A percentile compares a stretch with the other conserved stretches of the same genome.
phyloP scores from a whole-genome alignment of 2,329 filamentous ascomycete genomes.

The Aspergillus thermomutatus region DNA sequence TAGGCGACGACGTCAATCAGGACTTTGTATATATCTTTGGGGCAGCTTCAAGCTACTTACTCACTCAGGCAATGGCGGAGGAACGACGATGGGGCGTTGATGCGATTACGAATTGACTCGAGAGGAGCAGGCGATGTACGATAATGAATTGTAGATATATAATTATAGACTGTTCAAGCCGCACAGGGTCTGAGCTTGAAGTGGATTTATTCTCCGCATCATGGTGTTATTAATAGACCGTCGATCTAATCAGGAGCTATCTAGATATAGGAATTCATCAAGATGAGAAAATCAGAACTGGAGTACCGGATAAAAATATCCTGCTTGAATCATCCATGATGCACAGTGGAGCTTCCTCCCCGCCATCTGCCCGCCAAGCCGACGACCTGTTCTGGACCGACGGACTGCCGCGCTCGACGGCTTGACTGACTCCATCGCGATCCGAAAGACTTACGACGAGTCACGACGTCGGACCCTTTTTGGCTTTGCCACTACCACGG shows the following conservation, averaged over 20 bases:
- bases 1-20: no score
- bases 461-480: not conserved
- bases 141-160: not conserved
- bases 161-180: not conserved
- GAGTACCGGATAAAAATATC: not conserved
- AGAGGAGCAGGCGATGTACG: not conserved
- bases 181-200: not conserved
- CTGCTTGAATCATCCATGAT: not conserved
- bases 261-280: no score
- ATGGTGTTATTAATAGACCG: no score
- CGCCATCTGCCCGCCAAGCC: not conserved
- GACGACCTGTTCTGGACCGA: not conserved
- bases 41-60: not conserved
- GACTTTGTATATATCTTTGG: not conserved
- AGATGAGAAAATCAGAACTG: not conserved
- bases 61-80: not conserved
- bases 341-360: not conserved
- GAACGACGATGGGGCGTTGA: not conserved
- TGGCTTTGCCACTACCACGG: slow-evolving; percentile 5
- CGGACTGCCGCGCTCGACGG: not conserved
- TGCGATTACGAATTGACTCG: not conserved
- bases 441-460: not conserved
- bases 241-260: not conserved
- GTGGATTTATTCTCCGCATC: not conserved
- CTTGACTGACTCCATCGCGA: not conserved